These are phyloP conservation scores for Chrysosporium queenslandicum DNA, from an alignment of 2,329 filamentous ascomycete species.

Conservation along the genomic window DNA sequence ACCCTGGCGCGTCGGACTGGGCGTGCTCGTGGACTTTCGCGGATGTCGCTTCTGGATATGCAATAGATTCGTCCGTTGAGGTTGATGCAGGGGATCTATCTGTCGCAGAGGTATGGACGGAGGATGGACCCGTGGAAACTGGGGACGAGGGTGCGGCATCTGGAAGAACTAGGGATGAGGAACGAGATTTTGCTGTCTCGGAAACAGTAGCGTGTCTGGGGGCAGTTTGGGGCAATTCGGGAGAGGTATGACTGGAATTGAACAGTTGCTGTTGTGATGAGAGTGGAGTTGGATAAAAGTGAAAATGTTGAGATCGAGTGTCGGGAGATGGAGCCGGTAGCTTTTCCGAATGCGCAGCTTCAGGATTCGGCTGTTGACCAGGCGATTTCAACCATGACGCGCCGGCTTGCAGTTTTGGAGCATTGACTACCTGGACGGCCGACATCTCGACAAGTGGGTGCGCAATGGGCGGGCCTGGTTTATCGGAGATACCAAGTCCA, in stretches of 20 bases:
- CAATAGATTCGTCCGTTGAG: conserved; percentile 15
- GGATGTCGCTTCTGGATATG: not conserved
- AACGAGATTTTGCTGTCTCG: not conserved
- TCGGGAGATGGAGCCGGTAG: not conserved
- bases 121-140: conserved; percentile 13
- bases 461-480: not conserved
- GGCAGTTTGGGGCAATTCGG: not conserved
- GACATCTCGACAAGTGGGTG: not conserved
- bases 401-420: conserved; percentile 14
- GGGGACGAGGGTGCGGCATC: conserved; percentile 12
- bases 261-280: conserved; percentile 5
- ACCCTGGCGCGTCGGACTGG: conserved; percentile 15
- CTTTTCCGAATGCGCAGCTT: not conserved
- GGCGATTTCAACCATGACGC: not conserved
- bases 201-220: not conserved
- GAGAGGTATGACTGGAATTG: not conserved
- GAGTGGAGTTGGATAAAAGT: conserved; percentile 5
- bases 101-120: conserved; percentile 15
- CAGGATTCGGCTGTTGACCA: not conserved
- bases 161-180: conserved; percentile 6
- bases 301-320: not conserved
- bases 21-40: not conserved
- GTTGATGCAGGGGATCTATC: conserved; percentile 15
- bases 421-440: not conserved
- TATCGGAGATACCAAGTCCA: not conserved